Evolutionary conservation across 1,139 yeast genomes (phyloP), one percentile per base, ranked within the genome.

Genomic region (Geotrichum reessii): DNA sequence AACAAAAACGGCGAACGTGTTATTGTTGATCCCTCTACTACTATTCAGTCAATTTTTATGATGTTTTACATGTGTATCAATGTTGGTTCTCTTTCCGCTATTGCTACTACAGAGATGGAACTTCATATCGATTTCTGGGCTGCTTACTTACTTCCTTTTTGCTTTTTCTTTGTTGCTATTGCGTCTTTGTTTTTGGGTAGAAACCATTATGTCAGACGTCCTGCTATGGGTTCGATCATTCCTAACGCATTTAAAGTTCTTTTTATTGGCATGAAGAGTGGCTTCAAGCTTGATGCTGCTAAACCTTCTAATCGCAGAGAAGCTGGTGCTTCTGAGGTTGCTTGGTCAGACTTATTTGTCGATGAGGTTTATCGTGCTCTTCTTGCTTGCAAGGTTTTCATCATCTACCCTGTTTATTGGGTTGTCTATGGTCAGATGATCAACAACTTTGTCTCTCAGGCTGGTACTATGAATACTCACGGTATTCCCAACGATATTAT

Each of bases 1-100:
- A 74, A 80, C 57, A 82, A 83, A 63, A 70, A 76, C 50, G 95
- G 90, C 55, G 86, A 83, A 67, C 76, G 78, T 50, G 92, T 87
- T 37, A 81, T 89, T 64, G 80, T 86, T 50, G 93, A 87, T 67
- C 86, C 88, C 57, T 80, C 82, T 65, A 78, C 83, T 61, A 84
- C 96, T n/a, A 76, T 87, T 62, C 90, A 87, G 74, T 81, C 87
- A 71, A 80, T 89, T 74, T 85, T 90, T 63, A 80, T 87, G 78
- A 76, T 85, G 46, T 89, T 89, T 73, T 89, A 89, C 74, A 80
- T 89, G 81, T 80, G 88, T 68, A 86, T 89, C 71, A 90, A 90
- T 71, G 75, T 87, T 65, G 96, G 96, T 58, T 84, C 95, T 12
- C 79, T 89, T 66, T 80, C 88, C 62, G 86, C 87, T 61, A 78